Evolutionary conservation across 2,329 filamentous ascomycete species (phyloP), one percentile per base, ranked within the genome.

Genomic region (Neonectria hederae): DNA sequence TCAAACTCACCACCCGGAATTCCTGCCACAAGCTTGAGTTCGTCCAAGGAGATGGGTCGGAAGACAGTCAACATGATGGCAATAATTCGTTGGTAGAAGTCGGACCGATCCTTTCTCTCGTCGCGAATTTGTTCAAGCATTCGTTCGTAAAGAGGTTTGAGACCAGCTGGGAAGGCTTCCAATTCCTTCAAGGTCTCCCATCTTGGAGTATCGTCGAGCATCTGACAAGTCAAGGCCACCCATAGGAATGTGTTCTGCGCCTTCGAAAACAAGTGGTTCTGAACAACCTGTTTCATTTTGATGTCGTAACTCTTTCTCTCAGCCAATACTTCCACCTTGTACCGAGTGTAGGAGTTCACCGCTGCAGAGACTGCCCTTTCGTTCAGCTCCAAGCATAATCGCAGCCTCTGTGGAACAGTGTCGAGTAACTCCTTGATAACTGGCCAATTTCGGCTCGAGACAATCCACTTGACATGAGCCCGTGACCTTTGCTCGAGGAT

Each of bases 381-480:
- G 48, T 83, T 82, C 0, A 82, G 65, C 64, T 84, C 78, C 4
- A 83, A 75, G 32, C 65, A 67, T 0, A 83, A 69, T 19, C 54
- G 75, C 1, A 66, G 24, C 26, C 75, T 75, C 6, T 75, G 42
- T 2, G 51, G 42, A 0, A 54, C 59, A 3, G 5, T 42, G 3
- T 32, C 62, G 5, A 81, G 71, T 5, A 49, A 9, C 10, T 54
- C 28, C 19, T 35, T 21, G 19, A 63, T 63, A 7, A 32, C 13
- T 4, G 40, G 48, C 19, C 40, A 19, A 17, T 63, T 59, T 2
- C 49, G 60, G 10, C 60, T 59, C 4, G 60, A 63, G 22, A 63
- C 60, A 13, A 63, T 45, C 49, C 49, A 58, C 19, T 42, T 63
- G n/a, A 54, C 14, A 24, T 49, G 30, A 19, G 17, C 2, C 1